phyloP scores from a whole-genome alignment of 2,329 filamentous ascomycete species.

The Dothideomycetes sp. region DNA sequence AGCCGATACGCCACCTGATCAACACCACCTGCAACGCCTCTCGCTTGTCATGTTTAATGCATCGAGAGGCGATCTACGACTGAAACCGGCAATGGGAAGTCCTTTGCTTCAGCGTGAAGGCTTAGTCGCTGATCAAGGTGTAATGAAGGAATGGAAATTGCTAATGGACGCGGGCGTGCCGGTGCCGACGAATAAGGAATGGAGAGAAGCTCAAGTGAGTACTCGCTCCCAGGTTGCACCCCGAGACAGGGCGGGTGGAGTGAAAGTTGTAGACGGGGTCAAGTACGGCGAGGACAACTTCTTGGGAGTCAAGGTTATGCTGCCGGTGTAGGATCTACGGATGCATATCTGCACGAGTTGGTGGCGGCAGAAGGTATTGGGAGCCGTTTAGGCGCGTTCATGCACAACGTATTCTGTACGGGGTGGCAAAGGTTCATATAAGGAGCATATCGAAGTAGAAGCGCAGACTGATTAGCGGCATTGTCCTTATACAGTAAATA shows the following conservation, averaged over 20 bases:
- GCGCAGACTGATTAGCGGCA: no score
- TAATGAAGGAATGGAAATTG: neutral
- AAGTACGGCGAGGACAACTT: slow-evolving; percentile 2
- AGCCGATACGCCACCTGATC: slow-evolving; percentile 1
- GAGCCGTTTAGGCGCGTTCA: no score
- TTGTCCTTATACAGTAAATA: no score
- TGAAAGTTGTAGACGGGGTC: neutral
- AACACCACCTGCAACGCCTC: slow-evolving; percentile 12
- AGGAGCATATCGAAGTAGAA: no score
- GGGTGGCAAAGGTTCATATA: no score
- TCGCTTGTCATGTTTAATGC: slow-evolving; percentile 28
- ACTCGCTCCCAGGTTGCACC: neutral
- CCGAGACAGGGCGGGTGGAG: neutral
- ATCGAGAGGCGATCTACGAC: slow-evolving; percentile 30
- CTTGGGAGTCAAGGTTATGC: slow-evolving; percentile 1
- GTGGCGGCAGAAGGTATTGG: no score
- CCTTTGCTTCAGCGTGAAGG: slow-evolving; percentile 1
- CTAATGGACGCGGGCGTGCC: slow-evolving; percentile 2
- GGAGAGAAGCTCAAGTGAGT: slow-evolving; percentile 1
- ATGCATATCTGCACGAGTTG: no score
- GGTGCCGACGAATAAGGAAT: slow-evolving; percentile 2
- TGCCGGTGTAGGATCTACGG: neutral
- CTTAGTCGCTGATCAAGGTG: neutral
- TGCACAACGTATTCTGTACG: no score
- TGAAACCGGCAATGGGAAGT: slow-evolving; percentile 28